These are phyloP conservation scores for Sutorius eximius DNA, from an alignment of 1,284 basidiomycete species.

Conservation along the genomic window DNA sequence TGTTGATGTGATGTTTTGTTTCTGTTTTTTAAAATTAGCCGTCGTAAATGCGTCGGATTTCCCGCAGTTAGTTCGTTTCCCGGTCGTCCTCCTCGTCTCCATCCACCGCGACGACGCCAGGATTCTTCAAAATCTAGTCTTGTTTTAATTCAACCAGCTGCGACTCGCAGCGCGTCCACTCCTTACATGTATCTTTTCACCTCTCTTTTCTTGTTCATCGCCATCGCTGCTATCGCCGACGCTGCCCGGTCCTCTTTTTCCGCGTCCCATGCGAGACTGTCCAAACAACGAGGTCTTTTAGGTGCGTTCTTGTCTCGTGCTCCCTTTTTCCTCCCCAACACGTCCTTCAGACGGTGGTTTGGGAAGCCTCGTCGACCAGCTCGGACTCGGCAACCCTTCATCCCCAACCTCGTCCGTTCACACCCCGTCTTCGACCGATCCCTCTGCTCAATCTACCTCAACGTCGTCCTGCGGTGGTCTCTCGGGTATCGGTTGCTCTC, in stretches of 20 bases:
- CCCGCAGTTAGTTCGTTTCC: constrained; percentile 2
- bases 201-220: constrained; percentile 29
- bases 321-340: neutral
- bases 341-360: constrained; percentile 1
- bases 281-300: constrained; percentile 33
- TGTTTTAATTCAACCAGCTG: constrained; percentile 9
- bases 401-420: constrained; percentile 14
- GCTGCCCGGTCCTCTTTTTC: constrained; percentile 39
- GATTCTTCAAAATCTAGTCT: neutral
- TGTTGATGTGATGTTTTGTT: constrained; percentile 18
- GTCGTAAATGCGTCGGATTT: neutral
- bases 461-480: constrained; percentile 15
- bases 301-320: constrained; percentile 6
- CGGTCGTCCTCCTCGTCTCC: neutral
- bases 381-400: neutral
- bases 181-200: constrained; percentile 30
- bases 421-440: constrained; percentile 4
- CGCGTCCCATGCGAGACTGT: constrained; percentile 45
- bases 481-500: constrained; percentile 17
- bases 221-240: constrained; percentile 25
- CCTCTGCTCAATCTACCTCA: constrained; percentile 4
- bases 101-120: constrained; percentile 8
- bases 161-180: constrained; percentile 21
- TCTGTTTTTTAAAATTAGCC: neutral
- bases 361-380: neutral